Percentiles rank a stretch among this genome's conserved stretches.
Conservation (phyloP, 495 filamentous ascomycete genomes). For the Xylaria acuta region DNA sequence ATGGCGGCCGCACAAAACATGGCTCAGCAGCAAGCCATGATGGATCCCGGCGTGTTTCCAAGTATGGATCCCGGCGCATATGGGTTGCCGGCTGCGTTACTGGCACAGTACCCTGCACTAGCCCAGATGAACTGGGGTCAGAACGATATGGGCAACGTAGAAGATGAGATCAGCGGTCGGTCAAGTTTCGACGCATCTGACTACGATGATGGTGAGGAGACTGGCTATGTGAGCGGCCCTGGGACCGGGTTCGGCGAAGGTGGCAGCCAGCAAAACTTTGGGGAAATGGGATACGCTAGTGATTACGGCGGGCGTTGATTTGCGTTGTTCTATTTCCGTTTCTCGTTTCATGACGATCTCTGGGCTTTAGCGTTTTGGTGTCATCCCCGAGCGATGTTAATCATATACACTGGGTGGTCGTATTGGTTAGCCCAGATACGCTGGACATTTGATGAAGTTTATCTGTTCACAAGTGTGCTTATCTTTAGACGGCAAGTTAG, state of each 20-base stretch:
- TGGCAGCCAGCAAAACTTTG: slow-evolving; percentile 55
- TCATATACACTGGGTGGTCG: slow-evolving; percentile 24
- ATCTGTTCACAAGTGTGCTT: slow-evolving; percentile 25
- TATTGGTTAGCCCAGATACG: background rate
- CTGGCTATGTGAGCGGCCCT: slow-evolving; percentile 62
- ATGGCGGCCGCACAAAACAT: slow-evolving; percentile 48
- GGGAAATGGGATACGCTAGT: slow-evolving; percentile 60
- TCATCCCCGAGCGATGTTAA: background rate
- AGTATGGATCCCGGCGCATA: slow-evolving; percentile 64
- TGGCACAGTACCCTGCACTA: slow-evolving; percentile 90
- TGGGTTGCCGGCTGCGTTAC: slow-evolving; percentile 81
- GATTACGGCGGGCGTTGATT: slow-evolving; percentile 55
- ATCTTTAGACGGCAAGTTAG: slow-evolving; percentile 41
- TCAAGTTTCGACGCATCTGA: slow-evolving; percentile 92
- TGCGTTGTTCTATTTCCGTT: background rate
- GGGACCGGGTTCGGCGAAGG: slow-evolving; percentile 57
- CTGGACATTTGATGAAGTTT: background rate
- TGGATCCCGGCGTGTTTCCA: slow-evolving; percentile 53
- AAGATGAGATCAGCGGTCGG: slow-evolving; percentile 79
- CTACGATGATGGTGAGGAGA: slow-evolving; percentile 66
- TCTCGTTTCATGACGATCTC: slow-evolving; percentile 4
- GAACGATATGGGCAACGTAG: slow-evolving; percentile 62
- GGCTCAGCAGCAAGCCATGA: slow-evolving; percentile 57
- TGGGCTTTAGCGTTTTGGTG: slow-evolving; percentile 11
- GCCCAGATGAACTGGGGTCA: slow-evolving; percentile 81